Percentiles rank a stretch among this genome's conserved stretches.
These are phyloP conservation scores for Yamadazyma aaseri DNA, from an alignment of 1,139 yeast genomes.

Conservation along the genomic window DNA sequence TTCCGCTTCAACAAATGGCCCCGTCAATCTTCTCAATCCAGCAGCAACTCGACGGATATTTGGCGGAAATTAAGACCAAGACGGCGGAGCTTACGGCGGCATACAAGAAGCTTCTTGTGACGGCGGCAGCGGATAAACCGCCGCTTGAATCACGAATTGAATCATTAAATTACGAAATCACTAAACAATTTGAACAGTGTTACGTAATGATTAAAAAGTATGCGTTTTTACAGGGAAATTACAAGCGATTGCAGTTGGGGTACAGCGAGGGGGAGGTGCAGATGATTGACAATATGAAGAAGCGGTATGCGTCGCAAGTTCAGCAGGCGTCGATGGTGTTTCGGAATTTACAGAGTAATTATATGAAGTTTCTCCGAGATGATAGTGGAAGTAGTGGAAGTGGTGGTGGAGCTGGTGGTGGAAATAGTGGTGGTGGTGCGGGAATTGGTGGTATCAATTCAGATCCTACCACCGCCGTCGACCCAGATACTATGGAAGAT, in stretches of 20 bases:
- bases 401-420: conserved; percentile 7
- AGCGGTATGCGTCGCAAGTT: conserved; percentile 79
- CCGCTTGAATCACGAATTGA: conserved; percentile 70
- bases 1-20: conserved; percentile 58
- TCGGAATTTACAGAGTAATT: conserved; percentile 84
- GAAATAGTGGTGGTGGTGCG: conserved; percentile 6
- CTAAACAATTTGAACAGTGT: conserved; percentile 72
- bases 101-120: conserved; percentile 80
- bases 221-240: conserved; percentile 47
- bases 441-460: conserved; percentile 20
- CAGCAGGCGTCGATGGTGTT: conserved; percentile 77
- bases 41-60: conserved; percentile 63
- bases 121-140: conserved; percentile 78
- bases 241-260: conserved; percentile 31
- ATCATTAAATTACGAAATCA: conserved; percentile 67
- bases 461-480: conserved; percentile 29
- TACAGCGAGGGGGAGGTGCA: conserved; percentile 52
- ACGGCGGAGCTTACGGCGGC: conserved; percentile 60
- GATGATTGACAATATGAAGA: conserved; percentile 78
- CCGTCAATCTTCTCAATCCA: conserved; percentile 79
- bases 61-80: conserved; percentile 48
- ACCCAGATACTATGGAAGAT: conserved; percentile 39
- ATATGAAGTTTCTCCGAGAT: conserved; percentile 70
- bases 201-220: conserved; percentile 72
- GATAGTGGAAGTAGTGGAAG: conserved; percentile 54